Percentiles rank a stretch among this genome's conserved stretches.
These are phyloP conservation scores for Vitis amurensis DNA, from an alignment of 164 flowering plant species.

Conservation along the genomic window DNA sequence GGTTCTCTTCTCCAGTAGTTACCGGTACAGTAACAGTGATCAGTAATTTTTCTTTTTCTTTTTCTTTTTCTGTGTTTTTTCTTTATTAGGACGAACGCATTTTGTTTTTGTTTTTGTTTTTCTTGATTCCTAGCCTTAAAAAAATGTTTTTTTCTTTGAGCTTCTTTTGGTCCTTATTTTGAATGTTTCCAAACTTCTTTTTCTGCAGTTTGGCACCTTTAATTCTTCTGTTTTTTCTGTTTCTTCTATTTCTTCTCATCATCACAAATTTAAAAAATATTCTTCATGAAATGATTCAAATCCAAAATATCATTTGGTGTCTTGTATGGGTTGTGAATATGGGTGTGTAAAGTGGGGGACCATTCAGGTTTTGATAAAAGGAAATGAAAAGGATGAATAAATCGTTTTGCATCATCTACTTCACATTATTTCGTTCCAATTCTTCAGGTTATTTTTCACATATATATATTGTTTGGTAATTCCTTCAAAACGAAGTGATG, in stretches of 20 bases:
- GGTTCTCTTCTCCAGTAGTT: neutral
- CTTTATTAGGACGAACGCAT: neutral
- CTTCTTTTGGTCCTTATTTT: conserved; percentile 11
- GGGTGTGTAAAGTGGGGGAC: too few relatives aligned
- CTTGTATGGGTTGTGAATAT: neutral
- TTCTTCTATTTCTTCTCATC: neutral
- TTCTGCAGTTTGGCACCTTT: neutral
- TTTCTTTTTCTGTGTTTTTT: neutral
- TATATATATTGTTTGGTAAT: too few relatives aligned
- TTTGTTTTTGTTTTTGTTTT: neutral
- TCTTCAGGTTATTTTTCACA: too few relatives aligned
- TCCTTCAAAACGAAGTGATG: neutral
- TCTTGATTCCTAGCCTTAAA: neutral
- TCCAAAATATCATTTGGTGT: too few relatives aligned
- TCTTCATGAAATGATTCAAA: neutral
- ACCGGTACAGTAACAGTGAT: neutral
- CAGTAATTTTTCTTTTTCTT: neutral
- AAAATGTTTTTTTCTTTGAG: conserved; percentile 21
- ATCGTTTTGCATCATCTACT: too few relatives aligned
- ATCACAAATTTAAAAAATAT: too few relatives aligned
- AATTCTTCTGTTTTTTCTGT: neutral
- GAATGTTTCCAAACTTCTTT: neutral
- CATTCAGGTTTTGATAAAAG: too few relatives aligned
- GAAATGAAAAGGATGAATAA: too few relatives aligned
- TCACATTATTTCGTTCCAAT: too few relatives aligned